Conservation (phyloP, 2,329 filamentous ascomycete species). For the Coniochaeta sp. region DNA sequence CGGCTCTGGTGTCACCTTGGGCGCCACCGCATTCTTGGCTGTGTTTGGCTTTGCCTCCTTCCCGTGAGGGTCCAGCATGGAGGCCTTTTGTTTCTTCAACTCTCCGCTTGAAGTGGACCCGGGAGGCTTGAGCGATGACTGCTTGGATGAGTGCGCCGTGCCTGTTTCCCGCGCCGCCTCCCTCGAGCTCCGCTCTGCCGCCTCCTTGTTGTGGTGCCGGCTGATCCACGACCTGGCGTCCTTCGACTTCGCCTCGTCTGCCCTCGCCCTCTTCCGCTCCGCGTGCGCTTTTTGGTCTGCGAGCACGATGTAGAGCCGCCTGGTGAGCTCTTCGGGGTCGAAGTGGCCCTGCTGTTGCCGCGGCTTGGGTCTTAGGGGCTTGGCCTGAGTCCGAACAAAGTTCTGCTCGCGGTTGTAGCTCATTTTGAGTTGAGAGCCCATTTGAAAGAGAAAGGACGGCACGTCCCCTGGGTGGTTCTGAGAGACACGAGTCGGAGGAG, state of each 20-base stretch:
- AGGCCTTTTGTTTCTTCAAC: not conserved
- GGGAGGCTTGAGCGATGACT: not conserved
- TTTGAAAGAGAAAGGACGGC: not conserved
- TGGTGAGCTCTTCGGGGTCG: conserved; percentile 47
- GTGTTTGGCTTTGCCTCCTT: not conserved
- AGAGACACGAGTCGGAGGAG: not conserved
- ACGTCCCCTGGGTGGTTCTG: not conserved
- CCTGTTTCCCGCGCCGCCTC: not conserved
- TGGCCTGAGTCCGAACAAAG: conserved; percentile 1
- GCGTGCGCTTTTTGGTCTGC: conserved; percentile 38
- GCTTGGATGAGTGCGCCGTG: not conserved
- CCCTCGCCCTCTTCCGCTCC: conserved; percentile 22
- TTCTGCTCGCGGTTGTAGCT: conserved; percentile 11
- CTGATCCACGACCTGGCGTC: not conserved
- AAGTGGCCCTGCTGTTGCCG: conserved; percentile 26
- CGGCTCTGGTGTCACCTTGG: not conserved
- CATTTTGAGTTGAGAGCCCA: conserved; percentile 14
- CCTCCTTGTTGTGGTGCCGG: not conserved
- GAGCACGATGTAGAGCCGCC: conserved; percentile 42
- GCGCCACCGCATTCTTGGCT: not conserved
- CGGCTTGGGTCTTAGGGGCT: conserved; percentile 1
- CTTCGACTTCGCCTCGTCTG: not conserved
- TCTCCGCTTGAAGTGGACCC: not conserved
- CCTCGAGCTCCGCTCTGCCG: not conserved
- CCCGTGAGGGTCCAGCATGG: conserved; percentile 2